phyloP scores from a whole-genome alignment of 2,329 filamentous ascomycete genomes.

The Didymella arachidicola region DNA sequence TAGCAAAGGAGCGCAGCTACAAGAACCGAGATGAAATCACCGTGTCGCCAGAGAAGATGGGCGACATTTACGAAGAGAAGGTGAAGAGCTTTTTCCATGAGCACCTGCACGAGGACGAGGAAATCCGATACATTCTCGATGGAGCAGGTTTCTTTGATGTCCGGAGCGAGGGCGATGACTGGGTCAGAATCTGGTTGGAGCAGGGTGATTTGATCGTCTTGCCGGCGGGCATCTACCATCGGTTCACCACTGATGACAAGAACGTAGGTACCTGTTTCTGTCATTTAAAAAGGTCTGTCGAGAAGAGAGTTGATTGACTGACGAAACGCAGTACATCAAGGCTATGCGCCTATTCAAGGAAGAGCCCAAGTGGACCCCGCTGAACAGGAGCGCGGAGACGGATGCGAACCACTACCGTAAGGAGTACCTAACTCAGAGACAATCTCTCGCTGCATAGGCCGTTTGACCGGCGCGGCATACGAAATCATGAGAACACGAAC shows the following conservation, averaged over 20 bases:
- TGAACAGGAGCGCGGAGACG: conserved; percentile 80
- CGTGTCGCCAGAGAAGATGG: conserved; percentile 86
- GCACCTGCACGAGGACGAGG: conserved; percentile 97
- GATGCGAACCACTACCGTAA: conserved; percentile 81
- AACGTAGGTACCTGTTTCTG: conserved; percentile 70
- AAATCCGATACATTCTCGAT: conserved; percentile 92
- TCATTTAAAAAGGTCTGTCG: neutral
- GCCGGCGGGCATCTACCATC: conserved; percentile 94
- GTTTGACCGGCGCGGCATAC: neutral
- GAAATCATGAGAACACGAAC: conserved; percentile 5
- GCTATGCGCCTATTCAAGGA: conserved; percentile 98
- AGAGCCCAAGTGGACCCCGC: conserved; percentile 95
- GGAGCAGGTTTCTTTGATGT: conserved; percentile 95
- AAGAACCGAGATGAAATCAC: conserved; percentile 94
- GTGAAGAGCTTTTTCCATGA: conserved; percentile 94
- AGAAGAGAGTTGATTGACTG: neutral
- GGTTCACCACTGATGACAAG: conserved; percentile 90
- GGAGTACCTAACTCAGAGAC: conserved; percentile 68
- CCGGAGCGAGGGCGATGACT: conserved; percentile 79
- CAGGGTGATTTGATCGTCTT: conserved; percentile 92
- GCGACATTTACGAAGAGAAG: conserved; percentile 87
- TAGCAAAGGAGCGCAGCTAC: conserved; percentile 81
- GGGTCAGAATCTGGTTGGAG: conserved; percentile 85
- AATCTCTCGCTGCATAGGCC: conserved; percentile 25
- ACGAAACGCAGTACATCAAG: conserved; percentile 76